Conservation (phyloP, 192 early-diverging fungal species). For the Spizellomyces sp. region DNA sequence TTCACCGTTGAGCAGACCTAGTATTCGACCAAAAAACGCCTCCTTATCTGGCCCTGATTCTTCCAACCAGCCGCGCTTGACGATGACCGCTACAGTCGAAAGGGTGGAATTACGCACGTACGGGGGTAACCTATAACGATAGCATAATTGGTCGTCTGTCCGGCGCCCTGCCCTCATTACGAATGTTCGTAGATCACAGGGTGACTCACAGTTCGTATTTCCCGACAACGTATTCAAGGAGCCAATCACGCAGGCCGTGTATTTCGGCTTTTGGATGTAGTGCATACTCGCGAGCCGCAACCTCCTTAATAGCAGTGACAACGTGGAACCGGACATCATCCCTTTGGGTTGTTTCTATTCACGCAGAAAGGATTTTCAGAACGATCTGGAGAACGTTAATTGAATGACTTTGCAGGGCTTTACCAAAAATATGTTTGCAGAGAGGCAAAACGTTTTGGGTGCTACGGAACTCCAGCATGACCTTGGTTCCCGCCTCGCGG, state of each 20-base stretch:
- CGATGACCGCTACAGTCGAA: constrained; percentile 61
- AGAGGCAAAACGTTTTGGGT: constrained; percentile 54
- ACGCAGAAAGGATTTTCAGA: neutral
- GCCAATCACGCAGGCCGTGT: constrained; percentile 54
- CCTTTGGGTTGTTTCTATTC: constrained; percentile 54
- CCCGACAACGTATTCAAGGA: constrained; percentile 59
- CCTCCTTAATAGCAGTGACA: constrained; percentile 56
- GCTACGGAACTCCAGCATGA: constrained; percentile 17
- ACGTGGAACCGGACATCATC: constrained; percentile 66
- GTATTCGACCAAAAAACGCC: constrained; percentile 57
- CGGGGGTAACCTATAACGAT: constrained; percentile 40
- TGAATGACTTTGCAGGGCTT: neutral
- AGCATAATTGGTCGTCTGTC: neutral
- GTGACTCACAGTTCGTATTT: constrained; percentile 44
- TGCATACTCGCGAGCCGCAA: constrained; percentile 58
- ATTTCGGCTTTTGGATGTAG: constrained; percentile 57
- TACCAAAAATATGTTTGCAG: constrained; percentile 60
- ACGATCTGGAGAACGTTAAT: too few relatives aligned
- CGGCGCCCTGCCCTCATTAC: neutral
- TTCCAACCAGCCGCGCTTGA: constrained; percentile 67
- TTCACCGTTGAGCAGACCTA: constrained; percentile 48
- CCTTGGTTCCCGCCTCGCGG: constrained; percentile 12
- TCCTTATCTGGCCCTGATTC: constrained; percentile 52
- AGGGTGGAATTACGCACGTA: constrained; percentile 61
- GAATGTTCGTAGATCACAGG: neutral